A percentile compares a stretch with the other conserved stretches of the same genome.
Conservation (phyloP, 495 filamentous ascomycete species). For the Daldinia concentrica region DNA sequence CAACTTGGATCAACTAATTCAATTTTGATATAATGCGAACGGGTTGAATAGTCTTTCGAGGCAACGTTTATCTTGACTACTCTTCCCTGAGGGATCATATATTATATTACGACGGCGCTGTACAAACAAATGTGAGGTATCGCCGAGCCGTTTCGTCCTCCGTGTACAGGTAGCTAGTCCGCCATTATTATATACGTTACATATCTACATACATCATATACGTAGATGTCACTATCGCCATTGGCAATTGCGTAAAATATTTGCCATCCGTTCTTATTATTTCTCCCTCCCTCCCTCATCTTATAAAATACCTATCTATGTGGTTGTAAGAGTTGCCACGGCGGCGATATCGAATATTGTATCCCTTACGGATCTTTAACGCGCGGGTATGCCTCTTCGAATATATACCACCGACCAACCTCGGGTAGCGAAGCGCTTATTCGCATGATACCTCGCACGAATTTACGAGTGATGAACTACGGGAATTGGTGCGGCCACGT, state of each 20-base stretch:
- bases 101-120: background rate
- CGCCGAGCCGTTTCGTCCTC: slow-evolving; percentile 10
- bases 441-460: slow-evolving; percentile 26
- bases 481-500: background rate
- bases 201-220: too few relatives aligned
- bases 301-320: slow-evolving; percentile 15
- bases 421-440: slow-evolving; percentile 27
- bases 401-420: slow-evolving; percentile 9
- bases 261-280: too few relatives aligned
- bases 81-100: slow-evolving; percentile 7
- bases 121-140: background rate
- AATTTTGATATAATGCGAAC: slow-evolving; percentile 10
- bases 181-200: background rate
- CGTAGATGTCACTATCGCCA: slow-evolving; percentile 5
- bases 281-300: too few relatives aligned
- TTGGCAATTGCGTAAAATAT: too few relatives aligned
- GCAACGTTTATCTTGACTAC: slow-evolving; percentile 11
- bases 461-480: background rate
- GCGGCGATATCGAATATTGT: slow-evolving; percentile 8
- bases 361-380: slow-evolving; percentile 10
- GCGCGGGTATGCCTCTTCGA: slow-evolving; percentile 23
- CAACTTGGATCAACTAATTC: slow-evolving; percentile 7
- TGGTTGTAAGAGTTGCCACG: slow-evolving; percentile 22
- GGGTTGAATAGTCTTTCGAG: slow-evolving; percentile 1
- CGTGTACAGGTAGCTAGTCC: background rate